Evolutionary conservation across 768 basidiomycete genomes (phyloP).

Genomic region (Hericium erinaceus): DNA sequence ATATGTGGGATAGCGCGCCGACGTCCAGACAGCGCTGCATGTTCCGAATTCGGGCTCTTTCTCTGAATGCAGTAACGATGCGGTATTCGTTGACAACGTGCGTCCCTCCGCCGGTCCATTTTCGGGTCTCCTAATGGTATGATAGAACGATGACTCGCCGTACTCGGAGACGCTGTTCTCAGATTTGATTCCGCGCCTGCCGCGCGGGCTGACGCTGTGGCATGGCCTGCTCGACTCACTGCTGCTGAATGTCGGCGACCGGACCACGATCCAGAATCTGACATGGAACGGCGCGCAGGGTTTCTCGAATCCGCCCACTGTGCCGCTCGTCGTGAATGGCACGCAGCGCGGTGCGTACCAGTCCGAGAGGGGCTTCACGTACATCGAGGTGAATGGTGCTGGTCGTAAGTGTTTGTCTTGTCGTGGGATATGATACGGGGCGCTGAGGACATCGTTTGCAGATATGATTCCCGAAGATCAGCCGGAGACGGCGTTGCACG

Average conservation of each 20-base stretch:
- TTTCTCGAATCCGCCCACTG: not conserved
- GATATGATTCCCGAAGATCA: not conserved
- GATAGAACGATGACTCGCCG: not conserved
- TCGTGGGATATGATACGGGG: not conserved
- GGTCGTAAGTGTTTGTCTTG: not conserved
- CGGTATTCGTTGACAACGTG: not conserved
- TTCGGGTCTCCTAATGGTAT: too few species aligned
- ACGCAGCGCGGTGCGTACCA: not conserved
- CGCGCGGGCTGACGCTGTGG: not conserved
- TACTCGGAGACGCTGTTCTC: not conserved
- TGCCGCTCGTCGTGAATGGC: not conserved
- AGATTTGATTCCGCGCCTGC: not conserved
- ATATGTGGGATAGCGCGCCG: not conserved
- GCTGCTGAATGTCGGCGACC: not conserved
- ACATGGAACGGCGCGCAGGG: not conserved
- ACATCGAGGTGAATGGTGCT: not conserved
- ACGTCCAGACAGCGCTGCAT: not conserved
- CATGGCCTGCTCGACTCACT: not conserved
- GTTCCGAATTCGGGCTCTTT: not conserved
- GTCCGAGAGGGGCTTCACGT: not conserved
- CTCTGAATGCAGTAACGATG: not conserved
- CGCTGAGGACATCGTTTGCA: not conserved
- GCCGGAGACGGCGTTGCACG: not conserved
- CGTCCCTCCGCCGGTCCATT: too few species aligned
- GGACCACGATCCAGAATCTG: not conserved